Conservation (phyloP, 2,329 filamentous ascomycete genomes). For the Hymenoscyphus fructigenus region DNA sequence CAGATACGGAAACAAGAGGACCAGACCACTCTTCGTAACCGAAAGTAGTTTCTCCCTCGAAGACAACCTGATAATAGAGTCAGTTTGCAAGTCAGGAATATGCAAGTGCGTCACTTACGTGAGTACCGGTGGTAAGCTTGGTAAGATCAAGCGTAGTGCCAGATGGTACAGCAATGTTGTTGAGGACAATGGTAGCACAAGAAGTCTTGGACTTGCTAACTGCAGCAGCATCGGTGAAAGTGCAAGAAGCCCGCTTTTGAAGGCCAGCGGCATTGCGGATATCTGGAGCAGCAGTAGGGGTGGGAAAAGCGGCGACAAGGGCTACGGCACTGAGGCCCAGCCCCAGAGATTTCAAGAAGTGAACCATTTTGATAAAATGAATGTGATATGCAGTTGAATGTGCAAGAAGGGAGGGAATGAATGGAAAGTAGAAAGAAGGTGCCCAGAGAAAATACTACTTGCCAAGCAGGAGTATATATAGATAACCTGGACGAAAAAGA, state of each 20-base stretch:
- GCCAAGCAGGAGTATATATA: background rate
- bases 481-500: background rate
- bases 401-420: conserved; percentile 7
- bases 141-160: conserved; percentile 58
- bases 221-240: conserved; percentile 45
- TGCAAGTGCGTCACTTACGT: conserved; percentile 11
- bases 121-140: conserved; percentile 48
- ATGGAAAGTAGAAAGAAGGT: conserved; percentile 11
- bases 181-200: conserved; percentile 54
- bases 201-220: conserved; percentile 48
- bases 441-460: conserved; percentile 5
- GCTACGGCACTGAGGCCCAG: conserved; percentile 26
- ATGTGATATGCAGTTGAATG: background rate
- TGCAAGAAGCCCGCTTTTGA: conserved; percentile 43
- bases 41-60: conserved; percentile 66
- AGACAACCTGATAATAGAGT: conserved; percentile 46
- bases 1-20: conserved; percentile 52
- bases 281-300: conserved; percentile 29
- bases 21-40: conserved; percentile 65
- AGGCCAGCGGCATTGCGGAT: conserved; percentile 14
- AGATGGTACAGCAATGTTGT: conserved; percentile 54
- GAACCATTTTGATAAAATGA: conserved; percentile 25
- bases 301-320: conserved; percentile 22
- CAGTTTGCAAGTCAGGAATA: background rate
- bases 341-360: conserved; percentile 24